Evolutionary conservation across 352 stramenopile genomes (phyloP).

Genomic region (Phytophthora idaei): DNA sequence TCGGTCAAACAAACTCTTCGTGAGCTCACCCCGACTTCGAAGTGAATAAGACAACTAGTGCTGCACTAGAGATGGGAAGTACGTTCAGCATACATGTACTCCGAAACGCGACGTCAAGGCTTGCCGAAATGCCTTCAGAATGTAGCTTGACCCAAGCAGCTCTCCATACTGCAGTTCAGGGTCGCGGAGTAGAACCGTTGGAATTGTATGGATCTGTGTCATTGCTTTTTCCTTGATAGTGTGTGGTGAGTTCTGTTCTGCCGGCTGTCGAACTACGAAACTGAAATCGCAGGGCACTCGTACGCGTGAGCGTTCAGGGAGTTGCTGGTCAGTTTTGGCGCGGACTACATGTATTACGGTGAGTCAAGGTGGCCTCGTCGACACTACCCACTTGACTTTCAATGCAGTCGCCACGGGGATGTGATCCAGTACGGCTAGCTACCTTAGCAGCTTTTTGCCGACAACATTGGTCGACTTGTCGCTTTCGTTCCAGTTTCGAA

Average conservation of each 20-base stretch:
- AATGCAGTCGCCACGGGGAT: background rate
- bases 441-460: conserved; percentile 7
- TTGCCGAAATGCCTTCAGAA: conserved; percentile 1
- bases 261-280: conserved; percentile 23
- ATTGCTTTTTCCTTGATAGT: conserved; percentile 5
- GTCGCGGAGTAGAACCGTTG: background rate
- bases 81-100: background rate
- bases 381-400: conserved; percentile 26
- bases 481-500: conserved; percentile 33
- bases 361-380: conserved; percentile 8
- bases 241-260: conserved; percentile 14
- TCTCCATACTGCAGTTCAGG: conserved; percentile 17
- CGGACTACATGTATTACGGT: conserved; percentile 10
- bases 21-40: background rate
- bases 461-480: conserved; percentile 16
- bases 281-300: conserved; percentile 30
- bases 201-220: conserved; percentile 8
- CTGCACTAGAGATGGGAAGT: background rate
- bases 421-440: conserved; percentile 8
- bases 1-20: background rate
- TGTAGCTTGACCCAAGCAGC: conserved; percentile 21
- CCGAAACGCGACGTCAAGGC: conserved; percentile 6
- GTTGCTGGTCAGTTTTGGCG: conserved; percentile 16
- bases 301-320: conserved; percentile 15
- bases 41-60: background rate